Evolutionary conservation across 2,329 filamentous ascomycete genomes (phyloP).

Genomic region (Calycina herbarum): DNA sequence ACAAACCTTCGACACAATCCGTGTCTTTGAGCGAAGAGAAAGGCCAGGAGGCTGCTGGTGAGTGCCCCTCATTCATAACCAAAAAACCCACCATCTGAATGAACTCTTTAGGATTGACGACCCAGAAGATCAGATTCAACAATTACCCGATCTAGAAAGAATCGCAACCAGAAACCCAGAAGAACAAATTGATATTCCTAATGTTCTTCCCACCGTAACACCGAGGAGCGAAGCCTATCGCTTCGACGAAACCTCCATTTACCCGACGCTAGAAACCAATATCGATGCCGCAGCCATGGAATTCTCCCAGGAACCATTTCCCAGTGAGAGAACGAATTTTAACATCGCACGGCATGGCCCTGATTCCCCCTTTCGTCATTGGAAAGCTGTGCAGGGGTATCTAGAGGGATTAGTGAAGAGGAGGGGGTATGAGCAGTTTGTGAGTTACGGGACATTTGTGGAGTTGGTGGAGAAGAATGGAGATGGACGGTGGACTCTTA

Average conservation of each 20-base stretch:
- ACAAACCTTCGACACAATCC: conserved; percentile 56
- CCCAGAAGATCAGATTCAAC: conserved; percentile 40
- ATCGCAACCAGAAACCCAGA: conserved; percentile 53
- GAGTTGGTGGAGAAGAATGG: conserved; percentile 54
- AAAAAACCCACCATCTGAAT: not conserved
- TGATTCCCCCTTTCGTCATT: conserved; percentile 62
- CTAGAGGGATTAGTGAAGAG: conserved; percentile 52
- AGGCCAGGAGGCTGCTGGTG: conserved; percentile 62
- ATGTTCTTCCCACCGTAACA: conserved; percentile 47
- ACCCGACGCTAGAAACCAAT: conserved; percentile 66
- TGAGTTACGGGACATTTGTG: conserved; percentile 60
- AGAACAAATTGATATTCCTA: conserved; percentile 47
- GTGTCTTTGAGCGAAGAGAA: conserved; percentile 62
- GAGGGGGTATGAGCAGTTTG: conserved; percentile 52
- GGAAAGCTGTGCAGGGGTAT: conserved; percentile 56
- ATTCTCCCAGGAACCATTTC: conserved; percentile 58
- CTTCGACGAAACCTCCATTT: conserved; percentile 59
- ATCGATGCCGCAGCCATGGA: conserved; percentile 60
- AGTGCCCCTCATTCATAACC: conserved; percentile 24
- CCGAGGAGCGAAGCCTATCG: conserved; percentile 47
- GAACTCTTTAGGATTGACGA: conserved; percentile 43
- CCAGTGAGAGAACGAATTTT: conserved; percentile 43
- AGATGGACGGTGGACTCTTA: conserved; percentile 49
- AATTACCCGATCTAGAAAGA: conserved; percentile 46
- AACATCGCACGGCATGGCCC: conserved; percentile 50